These are phyloP conservation scores for Penicillium janthinellum DNA, from an alignment of 2,329 filamentous ascomycete genomes.

Conservation along the genomic window DNA sequence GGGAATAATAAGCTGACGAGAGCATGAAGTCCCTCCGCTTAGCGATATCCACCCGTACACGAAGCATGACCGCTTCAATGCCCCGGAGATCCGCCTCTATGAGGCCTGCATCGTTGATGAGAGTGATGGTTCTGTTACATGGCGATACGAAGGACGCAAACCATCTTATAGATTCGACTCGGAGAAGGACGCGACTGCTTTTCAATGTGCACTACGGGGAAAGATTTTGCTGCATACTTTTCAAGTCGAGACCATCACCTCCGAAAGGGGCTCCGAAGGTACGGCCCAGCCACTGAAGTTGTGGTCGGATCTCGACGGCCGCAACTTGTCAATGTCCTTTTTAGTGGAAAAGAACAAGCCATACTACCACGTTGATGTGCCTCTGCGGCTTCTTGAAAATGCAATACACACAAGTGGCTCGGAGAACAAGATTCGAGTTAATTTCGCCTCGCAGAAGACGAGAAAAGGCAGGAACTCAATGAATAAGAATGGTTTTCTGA, in stretches of 20 bases:
- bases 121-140: neutral
- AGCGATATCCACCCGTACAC: slow-evolving; percentile 2
- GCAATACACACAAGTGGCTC: neutral
- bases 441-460: neutral
- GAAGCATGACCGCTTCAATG: neutral
- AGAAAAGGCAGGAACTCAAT: neutral
- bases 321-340: neutral
- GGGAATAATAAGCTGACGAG: neutral
- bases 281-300: slow-evolving; percentile 2
- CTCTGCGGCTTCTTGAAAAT: neutral
- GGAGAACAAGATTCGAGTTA: neutral
- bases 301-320: slow-evolving; percentile 2
- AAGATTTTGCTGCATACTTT: slow-evolving; percentile 1
- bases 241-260: neutral
- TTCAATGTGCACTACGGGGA: slow-evolving; percentile 1
- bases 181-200: neutral
- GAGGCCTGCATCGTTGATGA: neutral
- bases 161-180: neutral
- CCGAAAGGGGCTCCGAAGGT: neutral
- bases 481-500: neutral
- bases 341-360: neutral
- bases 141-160: slow-evolving; percentile 2
- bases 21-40: neutral
- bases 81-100: neutral
- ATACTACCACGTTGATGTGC: neutral